phyloP scores from a whole-genome alignment of 768 basidiomycete genomes.

The Pisolithus albus region DNA sequence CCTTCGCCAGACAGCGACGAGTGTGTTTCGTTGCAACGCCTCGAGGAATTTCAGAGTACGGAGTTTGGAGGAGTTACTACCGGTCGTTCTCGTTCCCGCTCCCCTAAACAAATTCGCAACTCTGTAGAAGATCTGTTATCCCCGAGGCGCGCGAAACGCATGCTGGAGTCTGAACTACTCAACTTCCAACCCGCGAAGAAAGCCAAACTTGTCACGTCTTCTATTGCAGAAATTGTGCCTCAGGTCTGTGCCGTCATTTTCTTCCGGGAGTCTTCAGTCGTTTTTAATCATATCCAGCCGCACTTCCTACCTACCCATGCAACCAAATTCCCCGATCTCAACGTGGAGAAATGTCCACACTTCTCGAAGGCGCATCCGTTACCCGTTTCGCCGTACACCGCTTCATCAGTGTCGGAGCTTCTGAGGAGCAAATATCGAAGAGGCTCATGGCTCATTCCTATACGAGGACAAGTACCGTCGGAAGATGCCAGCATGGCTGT shows the following conservation, averaged over 20 bases:
- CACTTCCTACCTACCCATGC: constrained; percentile 16
- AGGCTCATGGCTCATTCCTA: constrained; percentile 51
- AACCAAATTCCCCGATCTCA: constrained; percentile 10
- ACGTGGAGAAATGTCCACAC: constrained; percentile 18
- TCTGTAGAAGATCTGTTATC: background rate
- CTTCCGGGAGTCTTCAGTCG: background rate
- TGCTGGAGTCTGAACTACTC: background rate
- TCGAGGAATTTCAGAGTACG: constrained; percentile 40
- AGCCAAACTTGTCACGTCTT: constrained; percentile 28
- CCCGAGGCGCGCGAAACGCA: constrained; percentile 5
- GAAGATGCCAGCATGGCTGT: constrained; percentile 36
- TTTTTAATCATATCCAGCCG: constrained; percentile 17
- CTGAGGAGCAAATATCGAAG: constrained; percentile 31
- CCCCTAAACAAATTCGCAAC: background rate
- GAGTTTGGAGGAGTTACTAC: constrained; percentile 18
- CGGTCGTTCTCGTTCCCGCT: background rate
- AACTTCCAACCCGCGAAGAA: constrained; percentile 23
- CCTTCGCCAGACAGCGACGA: constrained; percentile 28
- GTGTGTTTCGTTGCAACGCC: constrained; percentile 28
- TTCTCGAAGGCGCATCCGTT: constrained; percentile 32
- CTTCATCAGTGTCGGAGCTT: constrained; percentile 27
- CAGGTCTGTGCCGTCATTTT: constrained; percentile 32
- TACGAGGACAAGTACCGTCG: constrained; percentile 50
- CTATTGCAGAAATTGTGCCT: constrained; percentile 36
- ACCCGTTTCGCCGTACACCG: constrained; percentile 30